phyloP scores from a whole-genome alignment of 768 basidiomycete species.

The Exsudoporus frostii region DNA sequence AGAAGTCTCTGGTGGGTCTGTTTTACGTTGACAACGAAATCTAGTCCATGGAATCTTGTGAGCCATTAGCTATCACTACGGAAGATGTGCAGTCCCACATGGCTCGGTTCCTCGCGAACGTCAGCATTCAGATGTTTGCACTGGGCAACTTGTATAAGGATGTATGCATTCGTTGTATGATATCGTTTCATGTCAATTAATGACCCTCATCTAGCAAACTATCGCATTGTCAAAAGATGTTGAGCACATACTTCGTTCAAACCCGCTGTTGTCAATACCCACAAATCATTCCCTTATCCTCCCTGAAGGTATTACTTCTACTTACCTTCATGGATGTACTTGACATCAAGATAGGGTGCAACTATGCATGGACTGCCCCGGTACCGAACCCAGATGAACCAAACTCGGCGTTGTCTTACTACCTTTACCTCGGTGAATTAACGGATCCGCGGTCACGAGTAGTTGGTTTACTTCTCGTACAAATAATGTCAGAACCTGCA shows the following conservation, averaged over 20 bases:
- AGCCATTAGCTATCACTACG: conserved; percentile 56
- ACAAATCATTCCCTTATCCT: conserved; percentile 56
- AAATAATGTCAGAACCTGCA: conserved; percentile 87
- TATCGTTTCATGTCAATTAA: neutral
- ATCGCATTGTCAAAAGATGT: conserved; percentile 65
- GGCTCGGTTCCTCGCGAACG: conserved; percentile 53
- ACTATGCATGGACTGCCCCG: conserved; percentile 59
- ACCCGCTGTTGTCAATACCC: conserved; percentile 41
- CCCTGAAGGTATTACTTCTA: conserved; percentile 53
- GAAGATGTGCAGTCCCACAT: conserved; percentile 69
- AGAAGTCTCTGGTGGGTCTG: conserved; percentile 65
- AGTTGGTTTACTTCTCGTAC: conserved; percentile 65
- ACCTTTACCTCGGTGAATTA: conserved; percentile 71
- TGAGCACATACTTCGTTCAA: conserved; percentile 60
- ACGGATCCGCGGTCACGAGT: conserved; percentile 64
- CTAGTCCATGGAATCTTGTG: neutral
- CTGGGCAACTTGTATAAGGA: conserved; percentile 84
- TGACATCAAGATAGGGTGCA: conserved; percentile 50
- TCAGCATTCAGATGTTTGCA: conserved; percentile 71
- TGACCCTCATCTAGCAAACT: conserved; percentile 57
- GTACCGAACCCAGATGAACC: conserved; percentile 83
- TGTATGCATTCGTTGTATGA: conserved; percentile 41
- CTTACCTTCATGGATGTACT: neutral
- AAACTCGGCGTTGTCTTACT: conserved; percentile 87
- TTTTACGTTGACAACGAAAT: neutral